Conservation (phyloP, 306 rosid species). For the Quercus ilex region DNA sequence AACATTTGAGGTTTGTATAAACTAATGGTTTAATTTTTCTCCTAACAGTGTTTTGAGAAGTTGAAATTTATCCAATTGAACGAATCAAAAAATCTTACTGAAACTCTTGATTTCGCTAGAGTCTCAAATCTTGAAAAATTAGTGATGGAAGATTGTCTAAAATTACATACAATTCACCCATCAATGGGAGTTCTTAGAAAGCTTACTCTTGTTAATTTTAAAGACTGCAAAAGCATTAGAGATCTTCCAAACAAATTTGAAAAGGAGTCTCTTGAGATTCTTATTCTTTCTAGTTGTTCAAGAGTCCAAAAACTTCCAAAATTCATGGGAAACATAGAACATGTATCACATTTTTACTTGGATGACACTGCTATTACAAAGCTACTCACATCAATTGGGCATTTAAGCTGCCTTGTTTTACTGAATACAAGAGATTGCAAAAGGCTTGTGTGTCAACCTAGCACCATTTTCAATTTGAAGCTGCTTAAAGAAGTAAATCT, state of each 20-base stretch:
- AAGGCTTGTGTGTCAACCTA: too few relatives aligned
- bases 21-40: neutral
- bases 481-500: too few relatives aligned
- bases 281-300: constrained; percentile 4
- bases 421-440: too few relatives aligned
- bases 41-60: neutral
- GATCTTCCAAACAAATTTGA: neutral
- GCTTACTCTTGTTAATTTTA: constrained; percentile 8
- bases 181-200: neutral
- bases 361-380: neutral
- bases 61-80: constrained; percentile 10
- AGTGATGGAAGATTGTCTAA: constrained; percentile 10
- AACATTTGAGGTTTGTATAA: neutral
- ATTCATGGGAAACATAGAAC: neutral
- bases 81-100: neutral
- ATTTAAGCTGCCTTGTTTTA: neutral
- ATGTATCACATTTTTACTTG: neutral
- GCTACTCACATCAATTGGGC: constrained; percentile 11
- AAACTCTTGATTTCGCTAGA: constrained; percentile 20
- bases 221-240: neutral
- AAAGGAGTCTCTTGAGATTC: neutral
- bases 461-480: too few relatives aligned
- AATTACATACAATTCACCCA: constrained; percentile 6
- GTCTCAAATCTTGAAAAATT: constrained; percentile 19
- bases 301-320: constrained; percentile 15